Conservation (phyloP, 2,329 filamentous ascomycete genomes). For the Gliomastix tumulicola region DNA sequence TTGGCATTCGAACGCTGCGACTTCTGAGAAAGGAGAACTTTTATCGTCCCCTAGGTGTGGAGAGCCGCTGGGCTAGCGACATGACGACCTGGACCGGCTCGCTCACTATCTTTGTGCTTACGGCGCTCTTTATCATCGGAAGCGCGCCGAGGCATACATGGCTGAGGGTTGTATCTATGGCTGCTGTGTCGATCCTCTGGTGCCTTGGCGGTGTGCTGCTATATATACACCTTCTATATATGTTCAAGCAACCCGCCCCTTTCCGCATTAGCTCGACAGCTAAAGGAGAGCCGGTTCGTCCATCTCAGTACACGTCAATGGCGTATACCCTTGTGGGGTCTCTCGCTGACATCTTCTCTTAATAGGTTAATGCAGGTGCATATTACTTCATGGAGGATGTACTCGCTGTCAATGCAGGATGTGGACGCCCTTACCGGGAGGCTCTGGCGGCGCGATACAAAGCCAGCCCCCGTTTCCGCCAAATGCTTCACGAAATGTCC, state of each 20-base stretch:
- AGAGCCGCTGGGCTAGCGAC: slow-evolving; percentile 41
- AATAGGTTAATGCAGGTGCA: slow-evolving; percentile 51
- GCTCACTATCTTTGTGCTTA: slow-evolving; percentile 40
- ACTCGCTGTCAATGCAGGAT: slow-evolving; percentile 58
- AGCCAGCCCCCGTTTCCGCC: slow-evolving; percentile 30
- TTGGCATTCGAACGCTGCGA: slow-evolving; percentile 39
- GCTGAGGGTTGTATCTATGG: slow-evolving; percentile 42
- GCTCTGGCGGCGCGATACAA: slow-evolving; percentile 31
- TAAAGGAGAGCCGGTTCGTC: too few species aligned
- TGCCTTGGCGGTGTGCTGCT: slow-evolving; percentile 33
- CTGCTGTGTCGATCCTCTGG: slow-evolving; percentile 42
- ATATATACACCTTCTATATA: slow-evolving; percentile 23
- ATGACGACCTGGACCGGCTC: slow-evolving; percentile 37
- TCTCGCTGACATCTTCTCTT: too few species aligned
- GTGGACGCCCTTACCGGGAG: slow-evolving; percentile 33
- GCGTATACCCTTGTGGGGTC: too few species aligned
- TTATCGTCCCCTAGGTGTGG: slow-evolving; percentile 40
- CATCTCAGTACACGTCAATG: too few species aligned
- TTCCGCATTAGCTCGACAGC: slow-evolving; percentile 58
- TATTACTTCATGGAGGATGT: slow-evolving; percentile 64
- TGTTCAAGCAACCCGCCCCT: slow-evolving; percentile 38
- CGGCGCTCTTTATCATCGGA: slow-evolving; percentile 40
- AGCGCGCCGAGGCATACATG: slow-evolving; percentile 42
- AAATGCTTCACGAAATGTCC: slow-evolving; percentile 31
- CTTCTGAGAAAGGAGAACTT: slow-evolving; percentile 39